Percentiles rank a stretch among this genome's conserved stretches.
Evolutionary conservation across 2,329 filamentous ascomycete genomes (phyloP).

Genomic region (Chaetomiaceae sp.): DNA sequence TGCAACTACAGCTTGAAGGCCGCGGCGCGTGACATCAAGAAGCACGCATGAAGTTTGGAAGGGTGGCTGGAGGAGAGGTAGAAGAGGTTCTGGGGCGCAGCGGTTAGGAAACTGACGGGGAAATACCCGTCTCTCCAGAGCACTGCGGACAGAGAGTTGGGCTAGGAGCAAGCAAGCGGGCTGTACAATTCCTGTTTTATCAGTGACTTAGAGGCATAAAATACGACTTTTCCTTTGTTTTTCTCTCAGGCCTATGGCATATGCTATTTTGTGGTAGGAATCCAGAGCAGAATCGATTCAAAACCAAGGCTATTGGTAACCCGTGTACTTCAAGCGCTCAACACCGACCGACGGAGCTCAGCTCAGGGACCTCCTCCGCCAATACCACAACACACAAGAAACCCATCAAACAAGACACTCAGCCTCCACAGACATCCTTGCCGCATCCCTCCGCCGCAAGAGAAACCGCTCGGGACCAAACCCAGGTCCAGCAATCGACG

Average conservation of each 20-base stretch:
- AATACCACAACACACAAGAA: background rate
- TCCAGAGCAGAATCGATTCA: constrained; percentile 10
- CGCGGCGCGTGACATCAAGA: constrained; percentile 50
- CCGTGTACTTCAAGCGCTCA: background rate
- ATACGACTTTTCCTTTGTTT: constrained; percentile 19
- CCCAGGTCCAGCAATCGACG: background rate
- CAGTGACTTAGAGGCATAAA: constrained; percentile 20
- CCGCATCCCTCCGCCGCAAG: background rate
- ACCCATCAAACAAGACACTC: constrained; percentile 6
- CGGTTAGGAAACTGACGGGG: too few species aligned
- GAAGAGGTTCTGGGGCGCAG: too few species aligned
- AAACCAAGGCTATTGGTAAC: constrained; percentile 10
- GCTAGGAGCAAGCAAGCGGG: constrained; percentile 3
- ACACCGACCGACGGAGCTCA: background rate
- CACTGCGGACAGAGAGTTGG: too few species aligned
- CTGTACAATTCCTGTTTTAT: constrained; percentile 21
- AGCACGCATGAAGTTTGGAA: constrained; percentile 8
- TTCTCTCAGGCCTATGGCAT: background rate
- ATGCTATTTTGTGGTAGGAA: background rate
- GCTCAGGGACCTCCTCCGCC: background rate
- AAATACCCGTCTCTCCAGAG: too few species aligned
- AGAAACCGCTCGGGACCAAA: background rate
- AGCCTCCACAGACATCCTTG: background rate
- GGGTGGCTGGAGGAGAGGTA: background rate
- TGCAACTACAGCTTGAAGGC: constrained; percentile 78